Evolutionary conservation across 2,329 filamentous ascomycete genomes (phyloP).

Genomic region (Diaporthe amygdali): DNA sequence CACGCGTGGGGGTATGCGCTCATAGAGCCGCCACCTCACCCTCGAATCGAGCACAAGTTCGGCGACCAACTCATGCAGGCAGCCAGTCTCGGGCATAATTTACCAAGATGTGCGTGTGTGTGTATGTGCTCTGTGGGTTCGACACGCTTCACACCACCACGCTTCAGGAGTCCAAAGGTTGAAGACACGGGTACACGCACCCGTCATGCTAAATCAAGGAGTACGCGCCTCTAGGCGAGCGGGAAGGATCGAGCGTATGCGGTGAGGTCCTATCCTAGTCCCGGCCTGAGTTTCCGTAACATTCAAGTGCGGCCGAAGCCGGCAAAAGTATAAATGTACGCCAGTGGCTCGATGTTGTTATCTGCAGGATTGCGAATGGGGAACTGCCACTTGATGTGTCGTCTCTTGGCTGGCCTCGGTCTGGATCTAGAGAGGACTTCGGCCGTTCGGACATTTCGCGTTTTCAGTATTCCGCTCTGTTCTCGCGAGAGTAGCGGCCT

Average conservation of each 20-base stretch:
- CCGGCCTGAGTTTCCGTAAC: not conserved
- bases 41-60: not conserved
- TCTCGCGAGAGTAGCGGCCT: not conserved
- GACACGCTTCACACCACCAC: not conserved
- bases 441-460: not conserved
- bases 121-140: not conserved
- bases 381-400: not conserved
- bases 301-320: too few relatives aligned
- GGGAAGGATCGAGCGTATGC: not conserved
- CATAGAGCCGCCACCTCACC: not conserved
- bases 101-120: not conserved
- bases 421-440: not conserved
- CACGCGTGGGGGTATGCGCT: constrained; percentile 2
- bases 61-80: not conserved
- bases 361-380: not conserved
- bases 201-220: not conserved
- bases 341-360: not conserved
- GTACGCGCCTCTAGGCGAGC: not conserved
- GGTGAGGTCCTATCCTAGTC: not conserved
- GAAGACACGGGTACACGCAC: too few relatives aligned
- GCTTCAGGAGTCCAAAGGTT: too few relatives aligned
- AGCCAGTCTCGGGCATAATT: not conserved
- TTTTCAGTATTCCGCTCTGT: not conserved
- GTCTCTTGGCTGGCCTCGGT: not conserved
- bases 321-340: not conserved